Evolutionary conservation across 495 filamentous ascomycete genomes (phyloP).

Genomic region (Penicillium desertorum): DNA sequence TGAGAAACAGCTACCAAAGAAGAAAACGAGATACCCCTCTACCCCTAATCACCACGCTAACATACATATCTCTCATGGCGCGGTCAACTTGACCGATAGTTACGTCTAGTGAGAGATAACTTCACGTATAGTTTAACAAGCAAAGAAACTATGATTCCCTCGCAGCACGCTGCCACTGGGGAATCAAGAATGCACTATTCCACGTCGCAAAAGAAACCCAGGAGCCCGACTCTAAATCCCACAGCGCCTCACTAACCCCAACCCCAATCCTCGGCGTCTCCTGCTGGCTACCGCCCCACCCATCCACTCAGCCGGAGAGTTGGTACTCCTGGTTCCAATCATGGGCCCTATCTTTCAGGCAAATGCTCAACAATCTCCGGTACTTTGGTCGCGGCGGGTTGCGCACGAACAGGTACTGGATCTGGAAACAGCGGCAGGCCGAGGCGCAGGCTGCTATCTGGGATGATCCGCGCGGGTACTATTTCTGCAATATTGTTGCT

Average conservation of each 20-base stretch:
- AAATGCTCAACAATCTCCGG: slow-evolving; percentile 56
- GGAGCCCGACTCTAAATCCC: background rate
- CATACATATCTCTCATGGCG: slow-evolving; percentile 21
- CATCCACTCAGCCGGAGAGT: slow-evolving; percentile 39
- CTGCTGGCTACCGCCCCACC: slow-evolving; percentile 62
- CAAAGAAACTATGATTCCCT: slow-evolving; percentile 57
- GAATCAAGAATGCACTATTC: slow-evolving; percentile 64
- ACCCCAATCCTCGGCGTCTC: slow-evolving; percentile 58
- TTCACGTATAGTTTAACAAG: slow-evolving; percentile 43
- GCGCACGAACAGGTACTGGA: slow-evolving; percentile 60
- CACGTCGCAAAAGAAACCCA: slow-evolving; percentile 57
- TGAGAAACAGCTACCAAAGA: background rate
- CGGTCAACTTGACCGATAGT: slow-evolving; percentile 15
- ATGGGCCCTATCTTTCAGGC: slow-evolving; percentile 57
- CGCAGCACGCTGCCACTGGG: slow-evolving; percentile 60
- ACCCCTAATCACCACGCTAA: slow-evolving; percentile 16
- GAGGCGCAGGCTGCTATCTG: slow-evolving; percentile 57
- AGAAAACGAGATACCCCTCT: too few relatives aligned
- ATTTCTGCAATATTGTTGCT: slow-evolving; percentile 68
- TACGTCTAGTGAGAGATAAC: slow-evolving; percentile 14
- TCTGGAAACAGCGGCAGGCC: slow-evolving; percentile 62
- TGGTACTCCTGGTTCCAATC: slow-evolving; percentile 55
- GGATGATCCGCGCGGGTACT: slow-evolving; percentile 61
- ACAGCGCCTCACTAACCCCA: slow-evolving; percentile 6
- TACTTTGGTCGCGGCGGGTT: slow-evolving; percentile 59